Conservation (phyloP, 139 green algal species). For the Diplosphaera chodatii region DNA sequence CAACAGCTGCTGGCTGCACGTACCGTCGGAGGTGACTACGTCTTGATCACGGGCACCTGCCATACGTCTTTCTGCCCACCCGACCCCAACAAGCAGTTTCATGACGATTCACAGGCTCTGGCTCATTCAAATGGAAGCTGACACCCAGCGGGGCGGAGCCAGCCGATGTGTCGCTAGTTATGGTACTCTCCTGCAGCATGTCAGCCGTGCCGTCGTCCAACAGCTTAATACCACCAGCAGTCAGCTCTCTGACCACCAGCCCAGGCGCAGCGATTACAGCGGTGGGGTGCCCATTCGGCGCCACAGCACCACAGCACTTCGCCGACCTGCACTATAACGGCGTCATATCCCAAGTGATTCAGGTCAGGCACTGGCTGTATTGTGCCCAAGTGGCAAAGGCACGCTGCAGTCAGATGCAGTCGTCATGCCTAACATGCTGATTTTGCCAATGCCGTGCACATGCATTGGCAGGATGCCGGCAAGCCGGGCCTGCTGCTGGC, state of each 20-base stretch:
- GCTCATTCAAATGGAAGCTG: background rate
- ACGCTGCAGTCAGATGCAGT: too few relatives aligned
- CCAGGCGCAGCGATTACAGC: background rate
- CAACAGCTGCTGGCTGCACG: background rate
- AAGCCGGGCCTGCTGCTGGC: conserved; percentile 26
- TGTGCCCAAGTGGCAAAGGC: too few relatives aligned
- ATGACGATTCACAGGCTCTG: too few relatives aligned
- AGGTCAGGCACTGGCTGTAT: too few relatives aligned
- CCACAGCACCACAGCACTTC: background rate
- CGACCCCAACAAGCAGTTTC: too few relatives aligned
- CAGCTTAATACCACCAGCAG: background rate
- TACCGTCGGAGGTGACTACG: background rate
- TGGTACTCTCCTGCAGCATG: background rate
- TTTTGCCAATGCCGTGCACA: too few relatives aligned
- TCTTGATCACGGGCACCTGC: too few relatives aligned
- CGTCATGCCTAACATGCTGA: too few relatives aligned
- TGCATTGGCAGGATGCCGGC: background rate
- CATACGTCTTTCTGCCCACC: too few relatives aligned
- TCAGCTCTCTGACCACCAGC: background rate
- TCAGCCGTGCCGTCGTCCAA: background rate
- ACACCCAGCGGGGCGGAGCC: background rate
- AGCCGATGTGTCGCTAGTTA: background rate
- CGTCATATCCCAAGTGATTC: background rate
- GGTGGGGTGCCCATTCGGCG: background rate
- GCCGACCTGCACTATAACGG: background rate